Conservation (phyloP, 495 filamentous ascomycete species). For the Penicillium lividum region DNA sequence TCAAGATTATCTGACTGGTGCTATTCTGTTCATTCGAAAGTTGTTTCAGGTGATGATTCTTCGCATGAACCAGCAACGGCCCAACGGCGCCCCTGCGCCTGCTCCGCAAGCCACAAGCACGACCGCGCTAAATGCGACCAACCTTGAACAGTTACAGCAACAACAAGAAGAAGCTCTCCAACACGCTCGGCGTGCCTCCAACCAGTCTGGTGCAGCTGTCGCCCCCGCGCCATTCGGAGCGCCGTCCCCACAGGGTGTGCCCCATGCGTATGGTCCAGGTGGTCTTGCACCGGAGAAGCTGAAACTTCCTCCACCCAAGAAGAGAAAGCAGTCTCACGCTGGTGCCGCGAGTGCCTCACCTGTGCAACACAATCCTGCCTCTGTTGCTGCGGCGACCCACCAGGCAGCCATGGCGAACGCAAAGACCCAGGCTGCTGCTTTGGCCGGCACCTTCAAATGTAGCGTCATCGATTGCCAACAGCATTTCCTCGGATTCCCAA, state of each 20-base stretch:
- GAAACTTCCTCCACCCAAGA: conserved; percentile 64
- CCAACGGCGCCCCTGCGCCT: conserved; percentile 24
- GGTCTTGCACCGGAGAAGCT: conserved; percentile 57
- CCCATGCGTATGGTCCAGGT: conserved; percentile 52
- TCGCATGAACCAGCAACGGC: conserved; percentile 39
- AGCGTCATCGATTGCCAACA: conserved; percentile 44
- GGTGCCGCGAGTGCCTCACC: conserved; percentile 35
- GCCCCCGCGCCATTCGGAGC: conserved; percentile 66
- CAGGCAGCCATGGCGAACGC: conserved; percentile 35
- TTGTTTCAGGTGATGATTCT: conserved; percentile 45
- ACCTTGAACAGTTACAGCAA: conserved; percentile 60
- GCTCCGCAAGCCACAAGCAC: conserved; percentile 25
- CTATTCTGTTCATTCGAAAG: conserved; percentile 47
- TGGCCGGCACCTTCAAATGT: conserved; percentile 44
- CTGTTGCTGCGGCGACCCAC: conserved; percentile 34
- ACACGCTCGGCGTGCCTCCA: conserved; percentile 51
- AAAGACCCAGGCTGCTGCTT: conserved; percentile 31
- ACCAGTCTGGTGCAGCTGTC: conserved; percentile 56
- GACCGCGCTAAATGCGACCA: conserved; percentile 61
- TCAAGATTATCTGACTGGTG: conserved; percentile 54
- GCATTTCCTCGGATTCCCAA: conserved; percentile 47
- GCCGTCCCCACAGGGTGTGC: conserved; percentile 71
- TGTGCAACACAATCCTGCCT: conserved; percentile 27
- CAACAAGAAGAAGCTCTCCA: conserved; percentile 48
- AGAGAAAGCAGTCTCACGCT: conserved; percentile 49